Conservation (phyloP, 2,329 filamentous ascomycete species). For the Colletotrichum acutatum region DNA sequence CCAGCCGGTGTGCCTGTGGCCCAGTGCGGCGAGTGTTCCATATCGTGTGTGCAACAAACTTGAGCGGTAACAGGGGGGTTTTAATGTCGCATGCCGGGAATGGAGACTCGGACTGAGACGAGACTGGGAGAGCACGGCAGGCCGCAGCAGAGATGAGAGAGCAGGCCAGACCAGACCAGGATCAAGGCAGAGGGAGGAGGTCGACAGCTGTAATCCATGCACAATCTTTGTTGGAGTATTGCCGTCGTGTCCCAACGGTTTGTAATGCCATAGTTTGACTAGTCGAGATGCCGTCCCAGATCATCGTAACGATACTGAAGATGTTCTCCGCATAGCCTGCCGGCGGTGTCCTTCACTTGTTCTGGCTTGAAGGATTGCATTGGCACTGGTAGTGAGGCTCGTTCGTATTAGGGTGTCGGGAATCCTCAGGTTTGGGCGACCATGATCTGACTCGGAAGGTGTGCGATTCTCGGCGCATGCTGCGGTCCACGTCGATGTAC, state of each 20-base stretch:
- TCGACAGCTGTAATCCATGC: neutral
- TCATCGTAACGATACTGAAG: neutral
- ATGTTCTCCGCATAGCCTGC: neutral
- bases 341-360: neutral
- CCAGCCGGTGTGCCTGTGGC: neutral
- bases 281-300: neutral
- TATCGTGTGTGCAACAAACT: neutral
- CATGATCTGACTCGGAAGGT: neutral
- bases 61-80: neutral
- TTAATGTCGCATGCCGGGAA: constrained; percentile 12
- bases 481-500: neutral
- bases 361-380: neutral
- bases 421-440: neutral
- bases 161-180: neutral
- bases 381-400: neutral
- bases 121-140: neutral
- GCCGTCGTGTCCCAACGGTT: constrained; percentile 1
- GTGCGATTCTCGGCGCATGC: neutral
- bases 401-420: neutral
- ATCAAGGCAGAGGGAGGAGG: neutral
- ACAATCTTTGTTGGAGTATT: neutral
- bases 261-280: neutral
- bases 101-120: neutral
- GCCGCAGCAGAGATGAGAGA: neutral
- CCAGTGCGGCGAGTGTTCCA: neutral